phyloP scores from a whole-genome alignment of 2,329 filamentous ascomycete species.

The Cladosporium sp. region DNA sequence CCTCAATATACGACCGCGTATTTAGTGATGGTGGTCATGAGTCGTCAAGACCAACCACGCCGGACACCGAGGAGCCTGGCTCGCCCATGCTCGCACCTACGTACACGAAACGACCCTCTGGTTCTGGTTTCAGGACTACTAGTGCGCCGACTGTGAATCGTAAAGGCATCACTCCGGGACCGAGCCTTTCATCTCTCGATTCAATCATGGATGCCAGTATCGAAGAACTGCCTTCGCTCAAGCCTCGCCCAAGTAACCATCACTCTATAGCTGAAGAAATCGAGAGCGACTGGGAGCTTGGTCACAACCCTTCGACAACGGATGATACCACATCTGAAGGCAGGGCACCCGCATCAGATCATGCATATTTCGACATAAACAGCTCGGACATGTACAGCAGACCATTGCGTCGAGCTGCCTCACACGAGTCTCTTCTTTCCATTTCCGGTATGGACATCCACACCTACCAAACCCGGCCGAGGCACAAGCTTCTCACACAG shows the following conservation, averaged over 20 bases:
- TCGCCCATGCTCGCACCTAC: conserved; percentile 65
- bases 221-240: conserved; percentile 30
- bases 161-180: conserved; percentile 18
- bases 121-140: conserved; percentile 35
- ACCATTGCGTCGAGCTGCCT: conserved; percentile 60
- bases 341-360: conserved; percentile 29
- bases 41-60: conserved; percentile 75
- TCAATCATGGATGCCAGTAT: conserved; percentile 34
- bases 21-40: conserved; percentile 60
- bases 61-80: conserved; percentile 63
- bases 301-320: not conserved
- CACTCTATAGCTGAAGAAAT: conserved; percentile 33
- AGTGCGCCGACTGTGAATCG: conserved; percentile 25
- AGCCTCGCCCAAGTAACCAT: conserved; percentile 24
- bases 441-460: conserved; percentile 88
- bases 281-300: conserved; percentile 25
- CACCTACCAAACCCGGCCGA: conserved; percentile 67
- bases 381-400: conserved; percentile 18
- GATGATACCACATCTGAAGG: conserved; percentile 19
- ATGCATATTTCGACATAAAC: conserved; percentile 18
- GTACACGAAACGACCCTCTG: conserved; percentile 59
- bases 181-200: conserved; percentile 27
- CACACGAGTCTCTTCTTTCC: conserved; percentile 88
- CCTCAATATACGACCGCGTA: conserved; percentile 74
- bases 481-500: conserved; percentile 66